These are phyloP conservation scores for Podila epigama DNA, from an alignment of 192 early-diverging fungal genomes.

Conservation along the genomic window DNA sequence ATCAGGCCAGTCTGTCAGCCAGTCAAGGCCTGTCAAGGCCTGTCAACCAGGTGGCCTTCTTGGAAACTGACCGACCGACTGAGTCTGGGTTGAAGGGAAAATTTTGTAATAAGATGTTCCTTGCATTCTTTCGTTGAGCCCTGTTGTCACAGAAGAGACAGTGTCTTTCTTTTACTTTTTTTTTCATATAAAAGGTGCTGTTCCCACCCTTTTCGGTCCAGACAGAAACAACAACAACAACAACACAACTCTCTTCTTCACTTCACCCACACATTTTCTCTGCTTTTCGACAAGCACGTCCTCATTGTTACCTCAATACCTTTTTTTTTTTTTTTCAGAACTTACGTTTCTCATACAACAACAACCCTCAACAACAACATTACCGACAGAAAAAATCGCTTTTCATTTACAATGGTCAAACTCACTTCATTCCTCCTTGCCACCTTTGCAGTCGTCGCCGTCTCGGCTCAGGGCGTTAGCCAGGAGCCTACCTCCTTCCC, in stretches of 20 bases:
- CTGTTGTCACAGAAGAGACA: too few relatives aligned
- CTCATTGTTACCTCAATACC: neutral
- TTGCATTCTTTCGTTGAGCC: too few relatives aligned
- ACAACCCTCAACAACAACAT: neutral
- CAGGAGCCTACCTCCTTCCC: neutral
- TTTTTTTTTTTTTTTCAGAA: too few relatives aligned
- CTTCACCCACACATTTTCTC: neutral
- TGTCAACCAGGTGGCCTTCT: too few relatives aligned
- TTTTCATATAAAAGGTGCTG: neutral
- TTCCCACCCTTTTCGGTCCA: neutral
- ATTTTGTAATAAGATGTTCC: too few relatives aligned
- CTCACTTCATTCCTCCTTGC: slow-evolving; percentile 45
- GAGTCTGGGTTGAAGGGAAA: too few relatives aligned
- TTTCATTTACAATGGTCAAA: slow-evolving; percentile 18
- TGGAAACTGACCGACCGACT: too few relatives aligned
- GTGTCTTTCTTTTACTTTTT: too few relatives aligned
- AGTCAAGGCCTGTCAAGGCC: too few relatives aligned
- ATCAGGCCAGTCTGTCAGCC: too few relatives aligned
- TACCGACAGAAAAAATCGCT: neutral
- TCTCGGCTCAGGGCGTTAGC: slow-evolving; percentile 14
- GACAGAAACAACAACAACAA: neutral
- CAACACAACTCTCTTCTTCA: neutral
- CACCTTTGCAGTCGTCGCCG: slow-evolving; percentile 31
- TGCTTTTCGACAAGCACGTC: slow-evolving; percentile 3
- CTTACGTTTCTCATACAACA: too few relatives aligned